Conservation (phyloP, 305 asterid genomes). For the Fraxinus greggii region DNA sequence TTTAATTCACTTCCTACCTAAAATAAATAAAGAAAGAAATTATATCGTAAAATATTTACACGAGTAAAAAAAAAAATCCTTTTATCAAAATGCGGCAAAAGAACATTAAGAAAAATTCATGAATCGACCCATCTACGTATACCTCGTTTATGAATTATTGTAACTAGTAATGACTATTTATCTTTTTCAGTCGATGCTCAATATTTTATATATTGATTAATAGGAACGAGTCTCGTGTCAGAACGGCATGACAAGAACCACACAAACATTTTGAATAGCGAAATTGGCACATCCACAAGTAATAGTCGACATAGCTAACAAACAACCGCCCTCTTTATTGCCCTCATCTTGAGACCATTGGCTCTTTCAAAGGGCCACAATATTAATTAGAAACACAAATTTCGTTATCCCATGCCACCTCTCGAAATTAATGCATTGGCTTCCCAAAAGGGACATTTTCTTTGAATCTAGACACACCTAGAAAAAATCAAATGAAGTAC, state of each 20-base stretch:
- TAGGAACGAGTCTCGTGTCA: not conserved
- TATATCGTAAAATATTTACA: too few species aligned
- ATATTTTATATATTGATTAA: too few species aligned
- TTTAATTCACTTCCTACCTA: not conserved
- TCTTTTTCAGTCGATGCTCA: too few species aligned
- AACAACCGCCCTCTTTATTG: slow-evolving; percentile 33
- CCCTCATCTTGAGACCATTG: slow-evolving; percentile 10
- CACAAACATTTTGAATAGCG: not conserved
- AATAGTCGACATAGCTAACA: slow-evolving; percentile 16
- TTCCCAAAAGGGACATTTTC: slow-evolving; percentile 22
- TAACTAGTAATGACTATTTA: too few species aligned
- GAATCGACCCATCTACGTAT: not conserved
- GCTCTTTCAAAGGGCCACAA: slow-evolving; percentile 18
- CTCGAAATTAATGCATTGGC: slow-evolving; percentile 6
- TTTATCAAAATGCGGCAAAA: not conserved
- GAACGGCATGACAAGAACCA: not conserved
- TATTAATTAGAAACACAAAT: slow-evolving; percentile 8
- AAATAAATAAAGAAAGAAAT: too few species aligned
- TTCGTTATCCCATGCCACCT: not conserved
- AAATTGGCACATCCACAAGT: not conserved
- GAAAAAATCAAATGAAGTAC: not conserved
- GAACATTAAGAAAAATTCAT: too few species aligned
- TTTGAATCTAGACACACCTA: slow-evolving; percentile 32
- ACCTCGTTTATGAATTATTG: not conserved
- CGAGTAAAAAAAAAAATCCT: not conserved